Conservation (phyloP, 441 rosid genomes). For the Capsella rubella region DNA sequence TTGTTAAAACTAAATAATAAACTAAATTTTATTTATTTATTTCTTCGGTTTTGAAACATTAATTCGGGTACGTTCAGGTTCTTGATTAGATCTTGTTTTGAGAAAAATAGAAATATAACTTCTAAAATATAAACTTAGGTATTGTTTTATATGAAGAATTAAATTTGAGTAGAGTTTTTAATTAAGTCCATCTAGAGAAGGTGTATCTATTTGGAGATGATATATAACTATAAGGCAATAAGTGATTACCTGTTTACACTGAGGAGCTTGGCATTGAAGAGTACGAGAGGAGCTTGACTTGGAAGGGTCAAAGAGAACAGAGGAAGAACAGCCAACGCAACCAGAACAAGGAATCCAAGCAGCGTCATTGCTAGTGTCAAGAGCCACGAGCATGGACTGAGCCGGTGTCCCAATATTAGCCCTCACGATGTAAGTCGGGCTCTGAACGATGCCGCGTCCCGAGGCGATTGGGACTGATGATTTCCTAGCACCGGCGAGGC, state of each 20-base stretch:
- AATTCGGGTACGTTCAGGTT: not conserved
- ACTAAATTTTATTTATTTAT: not conserved
- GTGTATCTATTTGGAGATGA: not conserved
- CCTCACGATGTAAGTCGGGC: conserved; percentile 83
- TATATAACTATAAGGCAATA: not conserved
- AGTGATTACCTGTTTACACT: conserved; percentile 66
- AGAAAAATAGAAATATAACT: not conserved
- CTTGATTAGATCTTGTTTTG: not conserved
- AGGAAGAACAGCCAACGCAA: conserved; percentile 80
- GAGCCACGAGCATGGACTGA: conserved; percentile 79
- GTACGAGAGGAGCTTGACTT: conserved; percentile 66
- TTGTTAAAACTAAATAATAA: not conserved
- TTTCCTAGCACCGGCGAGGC: conserved; percentile 55
- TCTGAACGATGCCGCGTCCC: conserved; percentile 74
- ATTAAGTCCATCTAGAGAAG: not conserved
- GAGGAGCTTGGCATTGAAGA: conserved; percentile 65
- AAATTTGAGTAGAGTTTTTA: not conserved
- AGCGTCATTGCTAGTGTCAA: conserved; percentile 89
- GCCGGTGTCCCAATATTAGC: conserved; percentile 83
- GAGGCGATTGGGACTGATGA: conserved; percentile 89
- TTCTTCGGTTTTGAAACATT: not conserved
- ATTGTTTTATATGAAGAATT: not conserved
- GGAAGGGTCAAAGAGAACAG: conserved; percentile 52
- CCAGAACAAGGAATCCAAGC: conserved; percentile 90
- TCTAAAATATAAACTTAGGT: not conserved